Evolutionary conservation across 345 rosid genomes (phyloP).

Genomic region (Corchorus capsularis): DNA sequence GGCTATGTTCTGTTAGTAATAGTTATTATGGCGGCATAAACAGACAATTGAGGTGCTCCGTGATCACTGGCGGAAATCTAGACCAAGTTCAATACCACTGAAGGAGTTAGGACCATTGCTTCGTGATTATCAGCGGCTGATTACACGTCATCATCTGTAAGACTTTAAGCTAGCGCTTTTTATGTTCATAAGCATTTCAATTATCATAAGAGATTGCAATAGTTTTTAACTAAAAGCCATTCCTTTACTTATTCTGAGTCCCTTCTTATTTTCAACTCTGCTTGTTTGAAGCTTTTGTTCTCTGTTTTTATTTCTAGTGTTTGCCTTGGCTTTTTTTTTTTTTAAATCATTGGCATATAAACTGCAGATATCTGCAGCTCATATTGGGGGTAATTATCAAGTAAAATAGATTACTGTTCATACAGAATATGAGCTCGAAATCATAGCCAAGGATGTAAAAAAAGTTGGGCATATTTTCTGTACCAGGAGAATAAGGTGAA

Average conservation of each 20-base stretch:
- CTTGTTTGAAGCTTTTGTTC: neutral
- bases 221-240: neutral
- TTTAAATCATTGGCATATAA: neutral
- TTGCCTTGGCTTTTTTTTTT: neutral
- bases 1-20: neutral
- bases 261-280: constrained; percentile 8
- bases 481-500: neutral
- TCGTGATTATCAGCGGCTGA: constrained; percentile 82
- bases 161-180: constrained; percentile 26
- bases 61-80: constrained; percentile 72
- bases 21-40: constrained; percentile 30
- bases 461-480: neutral
- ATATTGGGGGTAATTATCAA: neutral
- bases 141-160: constrained; percentile 58
- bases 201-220: neutral
- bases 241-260: neutral
- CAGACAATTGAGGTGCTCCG: constrained; percentile 67
- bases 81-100: constrained; percentile 53
- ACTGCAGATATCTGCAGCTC: neutral
- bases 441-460: neutral
- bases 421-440: neutral
- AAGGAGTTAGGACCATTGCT: constrained; percentile 86
- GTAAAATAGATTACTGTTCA: neutral
- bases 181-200: neutral
- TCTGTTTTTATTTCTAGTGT: neutral